These are phyloP conservation scores for Tilletiaria anomala DNA, from an alignment of 1,284 basidiomycete genomes.

Conservation along the genomic window DNA sequence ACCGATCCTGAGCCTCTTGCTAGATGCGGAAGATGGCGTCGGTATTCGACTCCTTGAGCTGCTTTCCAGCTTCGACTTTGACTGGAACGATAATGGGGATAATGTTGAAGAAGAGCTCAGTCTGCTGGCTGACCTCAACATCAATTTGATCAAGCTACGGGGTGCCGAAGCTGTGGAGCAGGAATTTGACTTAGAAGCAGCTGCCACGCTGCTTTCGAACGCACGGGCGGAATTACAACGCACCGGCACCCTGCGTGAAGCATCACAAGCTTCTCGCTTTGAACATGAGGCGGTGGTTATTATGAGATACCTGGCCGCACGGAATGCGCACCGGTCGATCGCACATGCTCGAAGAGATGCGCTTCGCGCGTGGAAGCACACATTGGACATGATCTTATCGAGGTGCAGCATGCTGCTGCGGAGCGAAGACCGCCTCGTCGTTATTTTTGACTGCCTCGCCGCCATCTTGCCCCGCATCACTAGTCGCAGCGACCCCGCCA, in stretches of 20 bases:
- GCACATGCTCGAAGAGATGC: conserved; percentile 18
- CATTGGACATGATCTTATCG: conserved; percentile 29
- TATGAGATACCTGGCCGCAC: conserved; percentile 24
- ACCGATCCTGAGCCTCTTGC: conserved; percentile 24
- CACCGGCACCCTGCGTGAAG: conserved; percentile 16
- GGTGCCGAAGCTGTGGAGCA: conserved; percentile 57
- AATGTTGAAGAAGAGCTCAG: conserved; percentile 49
- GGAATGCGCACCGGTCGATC: conserved; percentile 30
- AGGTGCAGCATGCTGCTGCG: conserved; percentile 21
- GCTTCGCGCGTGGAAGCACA: conserved; percentile 29
- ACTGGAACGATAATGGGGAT: conserved; percentile 59
- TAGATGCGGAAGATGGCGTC: conserved; percentile 16
- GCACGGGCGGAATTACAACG: conserved; percentile 19
- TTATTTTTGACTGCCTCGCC: conserved; percentile 30
- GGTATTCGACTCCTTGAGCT: conserved; percentile 77
- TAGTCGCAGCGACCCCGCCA: conserved; percentile 48
- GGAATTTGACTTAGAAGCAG: conserved; percentile 58
- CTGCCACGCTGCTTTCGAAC: conserved; percentile 43
- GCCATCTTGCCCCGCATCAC: conserved; percentile 27
- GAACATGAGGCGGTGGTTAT: conserved; percentile 21
- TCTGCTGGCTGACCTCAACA: conserved; percentile 51
- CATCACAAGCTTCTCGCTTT: conserved; percentile 18
- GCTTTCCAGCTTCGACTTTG: conserved; percentile 67
- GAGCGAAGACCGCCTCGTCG: conserved; percentile 16
- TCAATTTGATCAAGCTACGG: conserved; percentile 57